Evolutionary conservation across 2,329 filamentous ascomycete species (phyloP).

Genomic region (Penicillium polonicum): DNA sequence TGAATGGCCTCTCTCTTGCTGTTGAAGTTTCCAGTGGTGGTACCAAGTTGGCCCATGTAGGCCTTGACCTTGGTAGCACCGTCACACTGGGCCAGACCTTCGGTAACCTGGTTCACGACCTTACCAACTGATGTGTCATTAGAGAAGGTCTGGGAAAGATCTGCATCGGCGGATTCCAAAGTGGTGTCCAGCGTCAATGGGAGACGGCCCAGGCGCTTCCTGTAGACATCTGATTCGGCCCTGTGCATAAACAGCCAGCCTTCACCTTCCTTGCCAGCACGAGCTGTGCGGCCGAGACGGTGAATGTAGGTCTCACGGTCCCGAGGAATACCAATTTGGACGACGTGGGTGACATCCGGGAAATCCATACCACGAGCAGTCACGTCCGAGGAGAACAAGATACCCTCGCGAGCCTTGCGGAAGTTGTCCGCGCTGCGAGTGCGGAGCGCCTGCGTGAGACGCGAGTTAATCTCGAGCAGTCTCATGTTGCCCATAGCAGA

Average conservation of each 20-base stretch:
- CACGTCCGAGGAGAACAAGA: constrained; percentile 77
- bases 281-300: constrained; percentile 71
- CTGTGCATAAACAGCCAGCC: constrained; percentile 60
- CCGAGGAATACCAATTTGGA: constrained; percentile 66
- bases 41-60: constrained; percentile 30
- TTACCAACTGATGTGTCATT: constrained; percentile 10
- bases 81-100: constrained; percentile 34
- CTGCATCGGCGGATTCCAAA: constrained; percentile 39
- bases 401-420: constrained; percentile 59
- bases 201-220: constrained; percentile 54
- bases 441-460: constrained; percentile 67
- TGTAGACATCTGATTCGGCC: constrained; percentile 51
- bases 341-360: constrained; percentile 74
- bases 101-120: constrained; percentile 44
- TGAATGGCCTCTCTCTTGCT: constrained; percentile 44
- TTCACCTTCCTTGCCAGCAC: constrained; percentile 62
- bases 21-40: constrained; percentile 24
- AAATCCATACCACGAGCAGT: constrained; percentile 83
- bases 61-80: constrained; percentile 29
- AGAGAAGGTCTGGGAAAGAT: constrained; percentile 32
- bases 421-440: constrained; percentile 72
- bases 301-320: constrained; percentile 73
- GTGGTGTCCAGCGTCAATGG: constrained; percentile 52
- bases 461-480: constrained; percentile 71
- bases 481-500: constrained; percentile 35